Percentiles rank a stretch among this genome's conserved stretches.
These are phyloP conservation scores for Barnettozyma sp. DNA, from an alignment of 805 yeast species.

Conservation along the genomic window DNA sequence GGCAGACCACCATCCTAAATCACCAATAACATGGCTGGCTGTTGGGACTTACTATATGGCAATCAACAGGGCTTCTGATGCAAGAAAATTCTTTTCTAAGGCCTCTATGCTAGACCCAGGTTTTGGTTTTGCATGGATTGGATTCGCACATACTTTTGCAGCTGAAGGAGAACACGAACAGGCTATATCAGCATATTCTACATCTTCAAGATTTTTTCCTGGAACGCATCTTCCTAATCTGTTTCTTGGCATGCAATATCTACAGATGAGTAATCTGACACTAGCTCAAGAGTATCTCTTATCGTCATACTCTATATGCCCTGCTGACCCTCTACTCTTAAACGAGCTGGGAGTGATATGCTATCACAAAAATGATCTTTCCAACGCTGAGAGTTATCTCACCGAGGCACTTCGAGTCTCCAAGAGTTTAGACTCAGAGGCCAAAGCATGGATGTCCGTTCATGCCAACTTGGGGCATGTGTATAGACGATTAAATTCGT, in stretches of 20 bases:
- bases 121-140: slow-evolving; percentile 95
- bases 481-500: slow-evolving; percentile 57
- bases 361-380: slow-evolving; percentile 65
- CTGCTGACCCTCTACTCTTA: slow-evolving; percentile 76
- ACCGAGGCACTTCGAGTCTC: slow-evolving; percentile 67
- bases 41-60: slow-evolving; percentile 86
- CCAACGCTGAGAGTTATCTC: slow-evolving; percentile 64
- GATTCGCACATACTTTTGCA: slow-evolving; percentile 97
- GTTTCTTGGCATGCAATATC: slow-evolving; percentile 93
- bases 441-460: slow-evolving; percentile 78
- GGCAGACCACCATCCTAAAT: slow-evolving; percentile 76
- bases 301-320: slow-evolving; percentile 71
- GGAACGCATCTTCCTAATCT: slow-evolving; percentile 87
- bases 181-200: slow-evolving; percentile 94
- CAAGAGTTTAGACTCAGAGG: slow-evolving; percentile 61
- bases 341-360: slow-evolving; percentile 92
- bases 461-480: slow-evolving; percentile 87
- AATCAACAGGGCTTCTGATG: slow-evolving; percentile 66
- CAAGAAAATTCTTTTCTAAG: slow-evolving; percentile 80
- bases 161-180: slow-evolving; percentile 99
- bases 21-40: slow-evolving; percentile 84
- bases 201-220: slow-evolving; percentile 86
- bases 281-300: slow-evolving; percentile 81
- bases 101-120: slow-evolving; percentile 85
- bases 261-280: slow-evolving; percentile 75